Percentiles rank a stretch among this genome's conserved stretches.
phyloP scores from a whole-genome alignment of 768 basidiomycete species.

The Amyloporia xantha region DNA sequence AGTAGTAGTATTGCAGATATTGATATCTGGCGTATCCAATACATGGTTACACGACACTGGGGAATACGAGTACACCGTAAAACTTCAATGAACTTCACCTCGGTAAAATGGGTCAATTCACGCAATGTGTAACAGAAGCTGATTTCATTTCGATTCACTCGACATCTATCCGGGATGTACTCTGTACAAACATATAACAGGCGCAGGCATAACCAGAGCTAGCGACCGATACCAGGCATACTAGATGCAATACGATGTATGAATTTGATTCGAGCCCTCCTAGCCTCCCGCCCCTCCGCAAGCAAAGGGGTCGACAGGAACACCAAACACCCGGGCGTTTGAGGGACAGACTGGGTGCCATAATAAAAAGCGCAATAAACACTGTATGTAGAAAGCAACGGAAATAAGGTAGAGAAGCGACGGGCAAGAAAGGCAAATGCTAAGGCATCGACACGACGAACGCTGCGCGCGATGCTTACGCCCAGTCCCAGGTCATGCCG shows the following conservation, averaged over 20 bases:
- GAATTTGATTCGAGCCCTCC: conserved; percentile 12
- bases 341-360: conserved; percentile 4
- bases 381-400: conserved; percentile 2
- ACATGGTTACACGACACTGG: no score
- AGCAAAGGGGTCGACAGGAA: conserved; percentile 18
- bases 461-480: conserved; percentile 1
- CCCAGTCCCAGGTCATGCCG: conserved; percentile 39
- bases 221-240: conserved; percentile 6
- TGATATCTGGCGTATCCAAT: no score
- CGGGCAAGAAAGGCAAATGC: conserved; percentile 3
- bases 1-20: no score
- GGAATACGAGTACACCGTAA: no score
- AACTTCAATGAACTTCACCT: no score
- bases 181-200: neutral
- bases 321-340: conserved; percentile 18
- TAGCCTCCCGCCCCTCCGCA: conserved; percentile 22
- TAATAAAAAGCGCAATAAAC: conserved; percentile 4
- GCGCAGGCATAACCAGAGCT: conserved; percentile 14
- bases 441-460: no score
- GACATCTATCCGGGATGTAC: conserved; percentile 4
- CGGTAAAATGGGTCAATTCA: no score
- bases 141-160: neutral
- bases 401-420: neutral
- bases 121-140: neutral
- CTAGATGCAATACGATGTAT: conserved; percentile 2